Base-by-base conservation (phyloP, 2,329 filamentous ascomycete species). In the Chaetomiaceae sp. region DNA sequence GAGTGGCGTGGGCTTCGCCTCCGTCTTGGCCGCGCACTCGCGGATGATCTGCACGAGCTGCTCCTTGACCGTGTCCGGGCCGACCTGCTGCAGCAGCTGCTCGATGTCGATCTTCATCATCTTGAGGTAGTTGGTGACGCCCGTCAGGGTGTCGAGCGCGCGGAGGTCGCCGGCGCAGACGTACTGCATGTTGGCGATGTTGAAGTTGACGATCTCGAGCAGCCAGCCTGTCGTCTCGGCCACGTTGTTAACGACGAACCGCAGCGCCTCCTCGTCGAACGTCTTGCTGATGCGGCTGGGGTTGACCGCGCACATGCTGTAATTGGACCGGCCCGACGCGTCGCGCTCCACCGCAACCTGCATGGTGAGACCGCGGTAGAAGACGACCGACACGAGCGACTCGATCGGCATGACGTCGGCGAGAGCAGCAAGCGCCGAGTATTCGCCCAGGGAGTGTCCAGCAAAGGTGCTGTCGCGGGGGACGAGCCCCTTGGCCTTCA, bases 351-450 rank as follows among this genome's bases (percentile, higher is more conserved):
- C 93, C 19, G 93, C 93, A 38, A 98, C 93, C 71, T 98, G 93
- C 93, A 98, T 98, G 18, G 93, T 98, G 62, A 98, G 74, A 62
- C 93, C 93, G 68, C 93, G 89, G 74, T 98, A 98, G 78, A 98
- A 98, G 45, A 98, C 94, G 38, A 98, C 93, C 0, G 93, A 97
- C 2, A 98, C 93, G 66, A 98, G 76, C 58, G 86, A 93, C 75
- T 98, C 93, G 61, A 98, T 98, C n/a, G 94, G 93, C 88, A 98
- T 95, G 64, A 98, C 93, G 62, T 98, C 91, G 10, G 94, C 93
- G 51, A 98, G 78, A 11, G 93, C 93, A 53, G 93, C 93, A 53
- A 98, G 82, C 9, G 93, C 93, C 53, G 90, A 96, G 75, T 98
- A 98, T 72, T 98, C 93, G 68, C 93, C 93, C 18, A 98, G 81